Evolutionary conservation across 1,139 yeast genomes (phyloP).

Genomic region (Yamadazyma jaroonii): DNA sequence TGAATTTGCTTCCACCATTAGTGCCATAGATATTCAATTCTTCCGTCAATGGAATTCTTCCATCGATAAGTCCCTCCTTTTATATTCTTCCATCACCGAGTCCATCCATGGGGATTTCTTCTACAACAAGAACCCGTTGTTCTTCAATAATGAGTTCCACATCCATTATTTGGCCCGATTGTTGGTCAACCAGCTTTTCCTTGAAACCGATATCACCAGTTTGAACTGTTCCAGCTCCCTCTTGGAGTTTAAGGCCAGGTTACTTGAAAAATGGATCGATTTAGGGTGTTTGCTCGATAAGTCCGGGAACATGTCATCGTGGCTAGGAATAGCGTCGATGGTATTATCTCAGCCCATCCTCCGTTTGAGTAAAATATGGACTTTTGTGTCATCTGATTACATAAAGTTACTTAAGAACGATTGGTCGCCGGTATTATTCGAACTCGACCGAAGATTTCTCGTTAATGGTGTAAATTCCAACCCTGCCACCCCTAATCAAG

Average conservation of each 20-base stretch:
- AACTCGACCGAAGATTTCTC: conserved; percentile 73
- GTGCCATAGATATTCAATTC: conserved; percentile 55
- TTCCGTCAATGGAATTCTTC: conserved; percentile 74
- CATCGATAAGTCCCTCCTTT: conserved; percentile 41
- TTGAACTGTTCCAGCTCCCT: conserved; percentile 16
- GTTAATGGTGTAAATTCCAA: conserved; percentile 28
- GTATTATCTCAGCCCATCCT: conserved; percentile 81
- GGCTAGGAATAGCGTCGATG: conserved; percentile 88
- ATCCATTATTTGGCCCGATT: conserved; percentile 77
- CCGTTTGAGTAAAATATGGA: conserved; percentile 75
- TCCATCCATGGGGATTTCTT: conserved; percentile 26
- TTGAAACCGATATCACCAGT: conserved; percentile 30
- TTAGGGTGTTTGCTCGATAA: conserved; percentile 77
- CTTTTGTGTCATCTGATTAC: conserved; percentile 59
- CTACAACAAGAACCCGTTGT: conserved; percentile 44
- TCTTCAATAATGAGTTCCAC: conserved; percentile 66
- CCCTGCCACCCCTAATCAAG: conserved; percentile 8
- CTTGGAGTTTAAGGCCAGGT: conserved; percentile 55
- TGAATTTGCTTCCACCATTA: conserved; percentile 54
- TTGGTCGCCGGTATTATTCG: conserved; percentile 95
- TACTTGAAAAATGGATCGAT: conserved; percentile 82
- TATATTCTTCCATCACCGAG: conserved; percentile 26
- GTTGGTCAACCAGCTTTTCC: conserved; percentile 67
- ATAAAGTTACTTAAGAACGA: conserved; percentile 68
- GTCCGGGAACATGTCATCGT: conserved; percentile 90